Base-by-base conservation (phyloP, 192 early-diverging fungal genomes). In the Backusella psychrophila region DNA sequence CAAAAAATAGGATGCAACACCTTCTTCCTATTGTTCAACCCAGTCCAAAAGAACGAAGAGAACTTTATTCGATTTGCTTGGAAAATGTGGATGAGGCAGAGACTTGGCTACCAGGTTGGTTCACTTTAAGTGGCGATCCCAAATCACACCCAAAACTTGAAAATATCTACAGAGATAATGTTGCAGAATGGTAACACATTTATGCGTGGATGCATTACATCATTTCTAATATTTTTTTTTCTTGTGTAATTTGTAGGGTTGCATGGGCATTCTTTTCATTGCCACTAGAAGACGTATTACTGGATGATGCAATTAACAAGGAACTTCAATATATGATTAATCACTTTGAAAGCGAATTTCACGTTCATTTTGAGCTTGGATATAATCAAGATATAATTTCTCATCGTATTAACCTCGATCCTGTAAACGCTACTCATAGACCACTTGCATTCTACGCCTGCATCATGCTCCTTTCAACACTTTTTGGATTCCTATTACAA, bases 331-430 rank as follows among this genome's bases (percentile, higher is more conserved):
- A 44, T 38, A 73, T 81, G 72, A 73, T 74, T 29, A 41, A 78
- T 69, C 31, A 68, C 6, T 69, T 78, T n/a, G 72, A 73, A 65
- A 3, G 3, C 23, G 59, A 68, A 70, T 70, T 59, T 26, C 35
- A 74, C 31, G 19, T 78, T 12, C 29, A 42, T 3, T 78, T 83
- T 35, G 21, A 69, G 15, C 52, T 68, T 33, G 82, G 82, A 31
- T 75, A 75, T 26, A 77, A 77, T 7, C 69, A 66, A 8, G 69
- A 70, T 14, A 34, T 83, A 14, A 39, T 56, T 11, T 69, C 78
- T 15, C 66, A 49, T 35, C 72, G 82, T 12, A 44, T 83, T 14
- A 83, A 66, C 39, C 59, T 83, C 19, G 82, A 83, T 67, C 82
- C 82, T 8, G 75, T 83, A 4, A 21, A 80, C 8, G 74, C 74